Evolutionary conservation across 768 basidiomycete species (phyloP).

Genomic region (Leccinum incarnatum): DNA sequence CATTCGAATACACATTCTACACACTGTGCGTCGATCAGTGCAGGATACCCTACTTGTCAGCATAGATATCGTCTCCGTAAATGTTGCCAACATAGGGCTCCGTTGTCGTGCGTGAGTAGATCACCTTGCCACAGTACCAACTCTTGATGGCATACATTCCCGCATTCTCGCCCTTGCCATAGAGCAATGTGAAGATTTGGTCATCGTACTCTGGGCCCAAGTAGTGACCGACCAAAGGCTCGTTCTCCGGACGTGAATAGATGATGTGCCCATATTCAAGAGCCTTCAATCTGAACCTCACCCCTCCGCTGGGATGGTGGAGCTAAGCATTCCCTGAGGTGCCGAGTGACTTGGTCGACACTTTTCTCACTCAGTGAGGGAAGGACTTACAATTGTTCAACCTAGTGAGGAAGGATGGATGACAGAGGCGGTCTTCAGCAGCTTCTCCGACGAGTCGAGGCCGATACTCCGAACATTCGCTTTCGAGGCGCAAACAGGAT

Average conservation of each 20-base stretch:
- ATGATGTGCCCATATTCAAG: neutral
- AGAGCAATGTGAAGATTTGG: conserved; percentile 6
- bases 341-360: neutral
- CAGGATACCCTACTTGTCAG: no score
- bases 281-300: neutral
- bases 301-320: neutral
- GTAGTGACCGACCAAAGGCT: neutral
- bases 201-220: neutral
- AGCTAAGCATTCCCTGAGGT: neutral
- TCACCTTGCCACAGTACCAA: conserved; percentile 3
- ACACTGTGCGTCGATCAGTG: no score
- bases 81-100: no score
- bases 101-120: neutral
- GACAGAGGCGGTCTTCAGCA: no score
- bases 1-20: no score
- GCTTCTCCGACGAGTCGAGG: no score
- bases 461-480: no score
- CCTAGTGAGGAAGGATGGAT: no score
- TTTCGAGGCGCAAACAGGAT: no score
- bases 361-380: no score
- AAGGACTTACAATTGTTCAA: no score
- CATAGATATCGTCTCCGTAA: no score
- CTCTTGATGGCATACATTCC: conserved; percentile 7
- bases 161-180: neutral
- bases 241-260: neutral